Evolutionary conservation across 805 yeast species (phyloP).

Genomic region (Starmerella riodocensis): DNA sequence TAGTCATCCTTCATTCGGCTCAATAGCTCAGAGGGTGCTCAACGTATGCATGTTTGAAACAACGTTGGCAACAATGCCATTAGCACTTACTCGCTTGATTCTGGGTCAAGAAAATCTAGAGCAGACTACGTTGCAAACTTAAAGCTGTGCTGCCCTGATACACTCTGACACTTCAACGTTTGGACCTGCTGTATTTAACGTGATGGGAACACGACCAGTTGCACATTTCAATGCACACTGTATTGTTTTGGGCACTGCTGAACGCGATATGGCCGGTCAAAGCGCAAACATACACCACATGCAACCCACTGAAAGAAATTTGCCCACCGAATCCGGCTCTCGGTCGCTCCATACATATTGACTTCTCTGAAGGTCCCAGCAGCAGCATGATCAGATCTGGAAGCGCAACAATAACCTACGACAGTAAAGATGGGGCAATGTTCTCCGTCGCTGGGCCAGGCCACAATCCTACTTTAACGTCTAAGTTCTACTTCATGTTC

Average conservation of each 20-base stretch:
- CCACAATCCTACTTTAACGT: constrained; percentile 46
- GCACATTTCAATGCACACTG: not conserved
- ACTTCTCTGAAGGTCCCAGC: constrained; percentile 34
- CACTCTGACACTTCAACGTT: no score
- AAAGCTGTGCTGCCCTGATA: no score
- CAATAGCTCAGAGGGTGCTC: no score
- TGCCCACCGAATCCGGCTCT: constrained; percentile 49
- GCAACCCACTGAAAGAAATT: constrained; percentile 34
- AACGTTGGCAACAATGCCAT: no score
- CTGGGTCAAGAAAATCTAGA: no score
- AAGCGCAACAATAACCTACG: constrained; percentile 26
- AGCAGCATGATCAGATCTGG: constrained; percentile 24
- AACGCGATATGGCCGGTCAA: not conserved
- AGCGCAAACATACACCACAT: constrained; percentile 26
- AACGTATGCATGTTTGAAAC: no score
- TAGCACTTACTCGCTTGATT: no score
- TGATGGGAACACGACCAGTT: no score
- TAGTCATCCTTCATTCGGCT: constrained; percentile 16
- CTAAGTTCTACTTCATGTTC: constrained; percentile 64
- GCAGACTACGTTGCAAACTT: no score
- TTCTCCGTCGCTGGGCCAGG: constrained; percentile 47
- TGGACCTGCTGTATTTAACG: no score
- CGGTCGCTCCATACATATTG: constrained; percentile 40
- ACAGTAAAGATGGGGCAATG: constrained; percentile 44
- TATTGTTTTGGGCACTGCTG: not conserved